Evolutionary conservation across 2,329 filamentous ascomycete species (phyloP), one percentile per base, ranked within the genome.

Genomic region (Colletotrichum lini): DNA sequence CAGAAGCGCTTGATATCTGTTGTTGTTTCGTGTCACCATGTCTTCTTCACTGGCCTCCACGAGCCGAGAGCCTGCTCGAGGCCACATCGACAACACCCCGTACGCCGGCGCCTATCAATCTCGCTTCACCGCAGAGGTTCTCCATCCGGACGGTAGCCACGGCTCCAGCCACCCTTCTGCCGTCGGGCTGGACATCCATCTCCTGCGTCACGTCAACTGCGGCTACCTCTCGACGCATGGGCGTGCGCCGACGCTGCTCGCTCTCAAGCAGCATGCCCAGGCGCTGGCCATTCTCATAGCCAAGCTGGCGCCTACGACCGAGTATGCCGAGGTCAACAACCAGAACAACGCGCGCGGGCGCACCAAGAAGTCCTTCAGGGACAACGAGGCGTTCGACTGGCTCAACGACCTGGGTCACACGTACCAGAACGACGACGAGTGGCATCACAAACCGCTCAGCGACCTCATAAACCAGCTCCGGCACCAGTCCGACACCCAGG

Each of bases 181-280:
- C 8, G 75, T 66, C 5, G 42, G 65, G 1, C 42, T 69, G 0
- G 78, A 79, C 8, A 47, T 79, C 0, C 30, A 72, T 8, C 73
- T 79, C 13, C 75, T 82, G 21, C 59, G 73, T 38, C 83, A 89
- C 73, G 80, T 90, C 72, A 90, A 88, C 79, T 91, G 89, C 78
- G 82, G 83, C 68, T 90, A 89, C 74, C 80, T 91, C 49, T 90
- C 88, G 2, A 88, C 86, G 2, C 79, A 80, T 15, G 86, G 84
- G 5, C 77, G 80, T 7, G 79, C 87, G 4, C 88, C 88, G 1
- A 90, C 88, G 0, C 80, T 91, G n/a, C 79, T 87, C 1, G 82
- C 87, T 1, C 82, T 91, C 45, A 91, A 91, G 78, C 85, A 89
- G 75, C 89, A 91, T 73, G 87, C 88, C 0, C 89, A 90, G 65